These are phyloP conservation scores for Casuarina cunninghamiana DNA, from an alignment of 306 rosid species.

Conservation along the genomic window DNA sequence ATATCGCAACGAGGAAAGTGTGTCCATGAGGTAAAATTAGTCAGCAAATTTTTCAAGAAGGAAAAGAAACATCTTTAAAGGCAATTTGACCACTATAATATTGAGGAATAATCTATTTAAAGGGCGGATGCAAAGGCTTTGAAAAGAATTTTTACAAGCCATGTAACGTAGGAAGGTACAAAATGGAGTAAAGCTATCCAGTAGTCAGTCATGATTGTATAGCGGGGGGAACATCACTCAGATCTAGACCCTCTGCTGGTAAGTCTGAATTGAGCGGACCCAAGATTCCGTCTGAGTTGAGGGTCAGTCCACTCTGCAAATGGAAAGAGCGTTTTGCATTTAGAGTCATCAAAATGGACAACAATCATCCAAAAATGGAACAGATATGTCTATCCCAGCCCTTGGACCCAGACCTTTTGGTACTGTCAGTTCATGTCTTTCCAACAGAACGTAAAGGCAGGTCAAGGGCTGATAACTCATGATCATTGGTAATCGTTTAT, in stretches of 20 bases:
- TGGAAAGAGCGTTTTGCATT: background rate
- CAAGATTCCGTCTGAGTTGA: conserved; percentile 72
- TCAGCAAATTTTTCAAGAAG: background rate
- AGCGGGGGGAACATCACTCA: conserved; percentile 62
- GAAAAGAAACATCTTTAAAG: background rate
- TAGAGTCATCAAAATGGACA: background rate
- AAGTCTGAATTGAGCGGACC: conserved; percentile 73
- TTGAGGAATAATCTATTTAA: background rate
- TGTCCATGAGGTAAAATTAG: background rate
- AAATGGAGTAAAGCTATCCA: background rate
- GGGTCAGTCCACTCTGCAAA: conserved; percentile 82
- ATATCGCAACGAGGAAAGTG: background rate
- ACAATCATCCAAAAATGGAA: background rate
- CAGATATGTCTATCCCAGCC: background rate
- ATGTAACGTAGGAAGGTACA: conserved; percentile 1
- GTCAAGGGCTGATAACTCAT: background rate
- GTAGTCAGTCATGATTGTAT: conserved; percentile 35
- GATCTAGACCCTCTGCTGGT: conserved; percentile 81
- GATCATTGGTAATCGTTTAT: background rate
- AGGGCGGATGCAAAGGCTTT: background rate
- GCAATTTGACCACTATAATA: background rate
- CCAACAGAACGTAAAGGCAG: background rate
- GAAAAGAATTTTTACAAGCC: conserved; percentile 28
- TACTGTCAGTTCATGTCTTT: background rate
- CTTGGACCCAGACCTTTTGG: background rate